Percentiles rank a stretch among this genome's conserved stretches.
Conservation (phyloP, 2,329 filamentous ascomycete genomes). For the Colletotrichum magnum region DNA sequence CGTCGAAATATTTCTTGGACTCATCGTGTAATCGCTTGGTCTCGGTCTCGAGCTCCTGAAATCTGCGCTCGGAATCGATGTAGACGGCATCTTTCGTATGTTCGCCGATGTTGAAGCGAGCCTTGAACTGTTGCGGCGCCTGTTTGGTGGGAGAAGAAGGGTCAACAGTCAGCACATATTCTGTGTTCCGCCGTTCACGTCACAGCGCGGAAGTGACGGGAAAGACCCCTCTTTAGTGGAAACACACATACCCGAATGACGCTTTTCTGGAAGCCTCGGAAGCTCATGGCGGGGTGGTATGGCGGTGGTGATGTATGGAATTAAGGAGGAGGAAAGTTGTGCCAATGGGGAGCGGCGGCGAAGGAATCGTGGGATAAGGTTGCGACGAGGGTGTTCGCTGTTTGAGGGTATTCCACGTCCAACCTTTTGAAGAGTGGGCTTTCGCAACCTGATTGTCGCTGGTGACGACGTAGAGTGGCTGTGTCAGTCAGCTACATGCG, state of each 20-base stretch:
- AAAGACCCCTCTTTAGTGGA: conserved; percentile 43
- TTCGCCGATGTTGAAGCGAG: conserved; percentile 95
- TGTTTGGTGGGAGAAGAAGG: conserved; percentile 45
- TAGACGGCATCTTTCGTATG: conserved; percentile 96
- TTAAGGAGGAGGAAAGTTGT: conserved; percentile 17
- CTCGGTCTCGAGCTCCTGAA: conserved; percentile 93
- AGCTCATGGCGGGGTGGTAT: conserved; percentile 79
- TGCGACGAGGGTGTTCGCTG: conserved; percentile 34
- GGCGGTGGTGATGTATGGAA: conserved; percentile 33
- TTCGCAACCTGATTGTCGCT: conserved; percentile 42
- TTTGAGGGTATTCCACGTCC: conserved; percentile 40
- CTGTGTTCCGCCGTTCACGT: conserved; percentile 28
- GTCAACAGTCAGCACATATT: conserved; percentile 16
- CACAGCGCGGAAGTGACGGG: conserved; percentile 16
- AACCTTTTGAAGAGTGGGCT: conserved; percentile 41
- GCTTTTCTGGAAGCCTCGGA: conserved; percentile 95
- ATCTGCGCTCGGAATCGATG: conserved; percentile 92
- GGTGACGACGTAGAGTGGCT: conserved; percentile 53
- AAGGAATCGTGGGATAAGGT: conserved; percentile 29
- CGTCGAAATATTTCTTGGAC: conserved; percentile 96
- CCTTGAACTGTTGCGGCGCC: conserved; percentile 93
- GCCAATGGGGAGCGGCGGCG: conserved; percentile 26
- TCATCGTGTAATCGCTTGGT: conserved; percentile 98
- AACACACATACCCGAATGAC: conserved; percentile 77
- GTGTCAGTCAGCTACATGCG: conserved; percentile 41